Conservation (phyloP, 73 alveolate species). For the Tetrahymena borealis region DNA sequence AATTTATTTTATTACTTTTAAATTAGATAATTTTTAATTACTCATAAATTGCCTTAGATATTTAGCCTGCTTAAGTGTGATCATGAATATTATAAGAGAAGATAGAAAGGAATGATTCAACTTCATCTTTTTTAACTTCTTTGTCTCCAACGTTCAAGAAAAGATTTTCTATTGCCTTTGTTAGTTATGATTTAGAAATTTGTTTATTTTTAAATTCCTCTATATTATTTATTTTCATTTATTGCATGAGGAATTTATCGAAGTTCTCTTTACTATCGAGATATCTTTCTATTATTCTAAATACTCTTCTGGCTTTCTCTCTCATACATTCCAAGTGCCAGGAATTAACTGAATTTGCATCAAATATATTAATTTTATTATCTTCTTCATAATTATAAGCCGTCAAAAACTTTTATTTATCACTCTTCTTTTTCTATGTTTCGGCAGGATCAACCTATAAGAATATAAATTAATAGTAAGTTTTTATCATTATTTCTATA, state of each 20-base stretch:
- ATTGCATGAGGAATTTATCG: background rate
- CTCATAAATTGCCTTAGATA: background rate
- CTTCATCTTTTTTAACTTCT: slow-evolving; percentile 8
- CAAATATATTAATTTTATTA: slow-evolving; percentile 22
- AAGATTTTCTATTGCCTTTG: background rate
- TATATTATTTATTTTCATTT: background rate
- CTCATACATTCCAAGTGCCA: slow-evolving; percentile 22
- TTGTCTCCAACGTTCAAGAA: slow-evolving; percentile 27
- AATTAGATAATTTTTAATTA: background rate
- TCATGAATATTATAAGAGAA: slow-evolving; percentile 6
- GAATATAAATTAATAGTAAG: background rate
- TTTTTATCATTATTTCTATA: background rate
- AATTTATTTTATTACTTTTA: background rate
- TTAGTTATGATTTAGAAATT: background rate
- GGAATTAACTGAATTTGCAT: slow-evolving; percentile 19
- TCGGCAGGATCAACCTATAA: background rate
- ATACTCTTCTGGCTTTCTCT: slow-evolving; percentile 22
- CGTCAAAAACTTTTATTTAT: background rate
- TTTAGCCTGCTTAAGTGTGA: background rate
- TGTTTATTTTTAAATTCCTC: background rate
- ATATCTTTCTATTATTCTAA: slow-evolving; percentile 15
- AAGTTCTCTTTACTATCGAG: slow-evolving; percentile 11
- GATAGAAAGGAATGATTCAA: slow-evolving; percentile 24
- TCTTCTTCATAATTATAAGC: slow-evolving; percentile 4
- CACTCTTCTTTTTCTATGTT: background rate